A percentile compares a stretch with the other conserved stretches of the same genome.
These are phyloP conservation scores for Penicillium sp. DNA, from an alignment of 2,329 filamentous ascomycete species.

Conservation along the genomic window DNA sequence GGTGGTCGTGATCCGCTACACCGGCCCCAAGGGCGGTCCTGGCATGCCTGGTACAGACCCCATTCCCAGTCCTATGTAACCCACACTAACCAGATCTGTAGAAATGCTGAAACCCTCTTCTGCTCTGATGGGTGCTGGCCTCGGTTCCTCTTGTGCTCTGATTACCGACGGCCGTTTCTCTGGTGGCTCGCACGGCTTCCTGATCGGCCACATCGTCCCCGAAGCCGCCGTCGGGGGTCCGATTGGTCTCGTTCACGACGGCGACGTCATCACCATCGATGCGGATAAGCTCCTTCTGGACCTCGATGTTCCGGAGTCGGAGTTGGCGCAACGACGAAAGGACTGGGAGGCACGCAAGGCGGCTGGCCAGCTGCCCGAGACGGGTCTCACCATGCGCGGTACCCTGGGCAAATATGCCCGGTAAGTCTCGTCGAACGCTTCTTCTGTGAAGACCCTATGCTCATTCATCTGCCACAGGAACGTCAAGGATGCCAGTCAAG, in stretches of 20 bases:
- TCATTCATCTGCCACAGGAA: conserved; percentile 7
- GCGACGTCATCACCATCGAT: conserved; percentile 78
- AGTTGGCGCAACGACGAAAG: conserved; percentile 57
- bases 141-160: conserved; percentile 66
- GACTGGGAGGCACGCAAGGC: conserved; percentile 56
- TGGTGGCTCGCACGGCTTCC: conserved; percentile 79
- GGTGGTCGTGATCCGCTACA: conserved; percentile 72
- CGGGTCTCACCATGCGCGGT: conserved; percentile 58
- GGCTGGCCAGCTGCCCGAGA: conserved; percentile 45
- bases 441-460: not conserved
- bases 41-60: conserved; percentile 56
- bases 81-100: conserved; percentile 55
- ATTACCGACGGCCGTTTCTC: conserved; percentile 64
- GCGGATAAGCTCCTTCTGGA: conserved; percentile 68
- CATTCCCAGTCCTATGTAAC: not conserved
- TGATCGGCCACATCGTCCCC: conserved; percentile 83
- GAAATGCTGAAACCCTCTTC: conserved; percentile 72
- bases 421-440: not conserved
- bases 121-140: conserved; percentile 70
- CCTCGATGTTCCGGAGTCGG: conserved; percentile 63
- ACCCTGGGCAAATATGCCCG: conserved; percentile 69
- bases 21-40: conserved; percentile 69
- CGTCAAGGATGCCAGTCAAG: conserved; percentile 49
- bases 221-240: conserved; percentile 84
- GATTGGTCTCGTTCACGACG: conserved; percentile 76